Evolutionary conservation across 805 yeast genomes (phyloP).

Genomic region (Candida caryicola): DNA sequence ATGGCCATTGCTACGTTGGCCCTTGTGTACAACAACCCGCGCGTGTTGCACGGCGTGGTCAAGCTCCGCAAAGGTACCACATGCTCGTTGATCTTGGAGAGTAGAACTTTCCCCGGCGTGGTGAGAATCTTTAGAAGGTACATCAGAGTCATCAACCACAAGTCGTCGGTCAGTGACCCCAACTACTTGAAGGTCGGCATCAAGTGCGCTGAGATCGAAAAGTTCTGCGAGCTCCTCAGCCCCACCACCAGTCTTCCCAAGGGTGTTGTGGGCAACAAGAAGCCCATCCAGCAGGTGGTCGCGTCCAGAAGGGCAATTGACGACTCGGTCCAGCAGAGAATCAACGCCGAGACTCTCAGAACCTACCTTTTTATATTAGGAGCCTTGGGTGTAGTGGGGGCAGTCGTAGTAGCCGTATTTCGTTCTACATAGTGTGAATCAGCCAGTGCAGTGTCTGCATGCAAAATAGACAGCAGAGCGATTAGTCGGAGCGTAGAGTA

Average conservation of each 20-base stretch:
- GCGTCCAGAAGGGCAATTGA: conserved; percentile 10
- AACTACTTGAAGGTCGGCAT: conserved; percentile 81
- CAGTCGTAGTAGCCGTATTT: not conserved
- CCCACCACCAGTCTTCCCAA: conserved; percentile 49
- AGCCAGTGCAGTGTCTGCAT: no score
- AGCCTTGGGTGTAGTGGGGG: conserved; percentile 1
- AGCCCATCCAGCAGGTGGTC: conserved; percentile 8
- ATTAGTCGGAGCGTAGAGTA: no score
- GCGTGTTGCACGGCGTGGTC: conserved; percentile 66
- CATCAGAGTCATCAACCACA: conserved; percentile 71
- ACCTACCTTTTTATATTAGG: no score
- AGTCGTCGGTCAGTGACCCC: conserved; percentile 78
- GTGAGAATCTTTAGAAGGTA: conserved; percentile 74
- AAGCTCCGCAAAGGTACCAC: conserved; percentile 92
- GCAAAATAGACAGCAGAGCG: no score
- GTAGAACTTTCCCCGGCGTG: conserved; percentile 74
- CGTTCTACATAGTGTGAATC: no score
- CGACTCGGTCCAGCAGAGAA: conserved; percentile 6
- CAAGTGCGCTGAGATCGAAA: conserved; percentile 84
- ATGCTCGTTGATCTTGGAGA: conserved; percentile 65
- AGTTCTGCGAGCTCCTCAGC: conserved; percentile 74
- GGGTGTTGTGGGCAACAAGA: conserved; percentile 17
- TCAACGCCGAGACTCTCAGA: conserved; percentile 8
- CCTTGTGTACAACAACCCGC: conserved; percentile 75
- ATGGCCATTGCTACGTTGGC: conserved; percentile 97